These are phyloP conservation scores for Tetragonia tetragonoides DNA, from an alignment of 148 eudicot genomes.

Conservation along the genomic window DNA sequence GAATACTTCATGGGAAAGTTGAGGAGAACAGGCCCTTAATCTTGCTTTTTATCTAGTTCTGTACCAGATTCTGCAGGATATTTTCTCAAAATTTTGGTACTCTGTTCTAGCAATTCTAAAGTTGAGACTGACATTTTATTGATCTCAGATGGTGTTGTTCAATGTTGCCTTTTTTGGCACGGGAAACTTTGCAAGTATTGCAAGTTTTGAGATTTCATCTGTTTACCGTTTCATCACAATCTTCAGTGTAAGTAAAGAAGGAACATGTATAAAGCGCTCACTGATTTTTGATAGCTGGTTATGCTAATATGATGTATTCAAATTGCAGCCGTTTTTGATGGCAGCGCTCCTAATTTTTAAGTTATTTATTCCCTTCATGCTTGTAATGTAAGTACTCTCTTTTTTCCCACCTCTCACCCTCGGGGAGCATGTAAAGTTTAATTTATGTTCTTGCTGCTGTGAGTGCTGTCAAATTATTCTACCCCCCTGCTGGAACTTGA, in stretches of 20 bases:
- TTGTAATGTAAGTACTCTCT: conserved; percentile 77
- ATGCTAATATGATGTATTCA: conserved; percentile 28
- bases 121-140: background rate
- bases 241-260: conserved; percentile 68
- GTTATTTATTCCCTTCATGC: conserved; percentile 84
- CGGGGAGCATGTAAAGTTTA: background rate
- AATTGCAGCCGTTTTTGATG: conserved; percentile 95
- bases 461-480: background rate
- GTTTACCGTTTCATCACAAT: conserved; percentile 96
- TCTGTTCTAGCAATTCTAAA: background rate
- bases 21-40: too few species aligned
- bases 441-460: background rate
- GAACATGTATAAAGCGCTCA: background rate
- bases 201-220: conserved; percentile 97
- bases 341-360: conserved; percentile 92
- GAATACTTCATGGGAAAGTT: too few species aligned
- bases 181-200: conserved; percentile 96
- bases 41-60: background rate
- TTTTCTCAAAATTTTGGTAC: background rate
- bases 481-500: background rate
- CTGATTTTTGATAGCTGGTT: conserved; percentile 3
- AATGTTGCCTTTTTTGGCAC: conserved; percentile 97
- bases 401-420: background rate
- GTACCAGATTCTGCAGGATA: background rate
- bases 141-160: conserved; percentile 77